These are phyloP conservation scores for Eimeria acervulina DNA, from an alignment of 169 alveolate species.

Conservation along the genomic window DNA sequence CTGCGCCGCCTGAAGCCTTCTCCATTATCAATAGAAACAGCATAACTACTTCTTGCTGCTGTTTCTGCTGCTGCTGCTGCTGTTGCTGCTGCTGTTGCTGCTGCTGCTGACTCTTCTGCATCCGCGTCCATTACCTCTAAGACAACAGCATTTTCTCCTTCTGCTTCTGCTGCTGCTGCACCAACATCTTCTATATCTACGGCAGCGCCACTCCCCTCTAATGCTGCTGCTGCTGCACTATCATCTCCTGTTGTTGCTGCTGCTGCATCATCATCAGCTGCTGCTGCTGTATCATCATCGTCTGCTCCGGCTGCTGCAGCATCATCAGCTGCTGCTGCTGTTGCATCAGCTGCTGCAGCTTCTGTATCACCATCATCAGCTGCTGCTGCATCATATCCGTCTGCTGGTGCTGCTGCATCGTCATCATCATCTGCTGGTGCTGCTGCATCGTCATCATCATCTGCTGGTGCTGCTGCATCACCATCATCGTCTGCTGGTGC, in stretches of 20 bases:
- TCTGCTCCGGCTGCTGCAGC: no score
- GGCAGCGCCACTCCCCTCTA: not conserved
- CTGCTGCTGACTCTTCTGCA: not conserved
- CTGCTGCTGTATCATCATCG: no score
- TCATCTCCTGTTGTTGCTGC: not conserved
- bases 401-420: no score
- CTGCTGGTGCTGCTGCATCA: no score
- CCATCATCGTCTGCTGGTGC: no score
- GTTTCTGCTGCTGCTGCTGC: not conserved
- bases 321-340: no score
- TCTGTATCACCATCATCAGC: no score
- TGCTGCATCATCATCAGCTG: not conserved
- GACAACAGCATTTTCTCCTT: not conserved
- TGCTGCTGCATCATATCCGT: no score
- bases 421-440: no score
- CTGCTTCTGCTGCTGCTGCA: not conserved
- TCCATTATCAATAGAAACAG: not conserved
- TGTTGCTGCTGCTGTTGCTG: not conserved
- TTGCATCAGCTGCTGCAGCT: no score
- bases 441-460: no score
- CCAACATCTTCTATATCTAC: no score
- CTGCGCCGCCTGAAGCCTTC: slow-evolving; percentile 42
- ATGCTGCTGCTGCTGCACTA: not conserved
- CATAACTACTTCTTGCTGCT: not conserved
- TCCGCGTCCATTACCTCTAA: not conserved